Conservation (phyloP, 768 basidiomycete genomes). For the Lyophyllum decastes region DNA sequence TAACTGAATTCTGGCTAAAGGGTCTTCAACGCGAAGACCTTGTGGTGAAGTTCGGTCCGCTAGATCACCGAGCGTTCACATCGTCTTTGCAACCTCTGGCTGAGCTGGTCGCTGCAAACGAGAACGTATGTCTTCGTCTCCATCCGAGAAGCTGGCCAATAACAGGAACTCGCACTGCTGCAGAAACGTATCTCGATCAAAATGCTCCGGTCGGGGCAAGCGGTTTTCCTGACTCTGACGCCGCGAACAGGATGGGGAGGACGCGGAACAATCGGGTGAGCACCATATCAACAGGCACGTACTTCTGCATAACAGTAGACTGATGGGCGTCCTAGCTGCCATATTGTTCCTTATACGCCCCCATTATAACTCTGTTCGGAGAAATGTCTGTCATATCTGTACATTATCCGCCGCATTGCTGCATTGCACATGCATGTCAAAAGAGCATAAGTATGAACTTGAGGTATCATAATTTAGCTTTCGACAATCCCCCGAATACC, state of each 20-base stretch:
- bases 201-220: slow-evolving; percentile 52
- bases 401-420: no score
- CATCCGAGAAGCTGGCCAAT: neutral
- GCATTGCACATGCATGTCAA: no score
- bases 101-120: slow-evolving; percentile 69
- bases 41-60: slow-evolving; percentile 69
- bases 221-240: slow-evolving; percentile 54
- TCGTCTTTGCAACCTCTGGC: slow-evolving; percentile 66
- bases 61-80: slow-evolving; percentile 56
- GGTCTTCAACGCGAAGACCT: slow-evolving; percentile 70
- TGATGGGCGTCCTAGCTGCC: slow-evolving; percentile 44
- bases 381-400: neutral
- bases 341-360: slow-evolving; percentile 55
- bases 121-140: slow-evolving; percentile 61
- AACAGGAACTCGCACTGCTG: neutral
- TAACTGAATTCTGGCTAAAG: slow-evolving; percentile 35
- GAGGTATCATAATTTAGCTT: slow-evolving; percentile 20
- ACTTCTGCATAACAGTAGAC: slow-evolving; percentile 5
- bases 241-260: slow-evolving; percentile 87
- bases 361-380: slow-evolving; percentile 10
- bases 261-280: slow-evolving; percentile 80
- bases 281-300: slow-evolving; percentile 5
- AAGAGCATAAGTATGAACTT: neutral
- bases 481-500: slow-evolving; percentile 33
- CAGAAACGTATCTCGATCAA: slow-evolving; percentile 63